Percentiles rank a stretch among this genome's conserved stretches.
Conservation (phyloP, 352 stramenopile species). For the Globisporangium nunn region DNA sequence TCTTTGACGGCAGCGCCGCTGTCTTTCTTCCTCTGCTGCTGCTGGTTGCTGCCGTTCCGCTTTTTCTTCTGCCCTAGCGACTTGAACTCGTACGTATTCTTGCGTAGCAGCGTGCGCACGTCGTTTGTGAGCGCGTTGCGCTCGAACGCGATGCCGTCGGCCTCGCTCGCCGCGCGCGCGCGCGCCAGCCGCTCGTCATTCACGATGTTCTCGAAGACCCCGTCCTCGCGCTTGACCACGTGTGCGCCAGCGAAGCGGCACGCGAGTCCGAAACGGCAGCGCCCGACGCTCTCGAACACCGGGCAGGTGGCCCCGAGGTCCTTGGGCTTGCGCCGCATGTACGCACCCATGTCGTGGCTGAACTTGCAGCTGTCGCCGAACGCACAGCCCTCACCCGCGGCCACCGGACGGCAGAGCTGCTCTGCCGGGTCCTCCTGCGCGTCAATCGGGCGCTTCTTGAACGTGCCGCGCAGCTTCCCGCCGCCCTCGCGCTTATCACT, state of each 20-base stretch:
- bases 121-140: constrained; percentile 86
- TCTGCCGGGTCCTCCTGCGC: constrained; percentile 52
- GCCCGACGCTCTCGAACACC: constrained; percentile 74
- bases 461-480: constrained; percentile 36
- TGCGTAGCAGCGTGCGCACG: constrained; percentile 80
- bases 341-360: constrained; percentile 75
- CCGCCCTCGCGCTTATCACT: constrained; percentile 21
- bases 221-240: constrained; percentile 48
- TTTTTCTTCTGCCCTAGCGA: constrained; percentile 60
- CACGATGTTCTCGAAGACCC: constrained; percentile 39
- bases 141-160: constrained; percentile 34
- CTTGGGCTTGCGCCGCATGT: constrained; percentile 82
- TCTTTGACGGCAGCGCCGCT: neutral
- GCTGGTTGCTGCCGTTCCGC: constrained; percentile 28
- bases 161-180: constrained; percentile 19
- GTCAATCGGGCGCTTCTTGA: constrained; percentile 84
- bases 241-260: constrained; percentile 89
- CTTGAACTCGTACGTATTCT: constrained; percentile 91
- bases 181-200: constrained; percentile 24
- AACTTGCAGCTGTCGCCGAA: constrained; percentile 84
- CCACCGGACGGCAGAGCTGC: constrained; percentile 56
- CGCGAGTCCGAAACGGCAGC: constrained; percentile 89
- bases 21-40: constrained; percentile 21
- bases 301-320: constrained; percentile 74
- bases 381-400: constrained; percentile 48